Evolutionary conservation across 768 basidiomycete species (phyloP), one percentile per base, ranked within the genome.

Genomic region (Termitomyces bulborhizus): DNA sequence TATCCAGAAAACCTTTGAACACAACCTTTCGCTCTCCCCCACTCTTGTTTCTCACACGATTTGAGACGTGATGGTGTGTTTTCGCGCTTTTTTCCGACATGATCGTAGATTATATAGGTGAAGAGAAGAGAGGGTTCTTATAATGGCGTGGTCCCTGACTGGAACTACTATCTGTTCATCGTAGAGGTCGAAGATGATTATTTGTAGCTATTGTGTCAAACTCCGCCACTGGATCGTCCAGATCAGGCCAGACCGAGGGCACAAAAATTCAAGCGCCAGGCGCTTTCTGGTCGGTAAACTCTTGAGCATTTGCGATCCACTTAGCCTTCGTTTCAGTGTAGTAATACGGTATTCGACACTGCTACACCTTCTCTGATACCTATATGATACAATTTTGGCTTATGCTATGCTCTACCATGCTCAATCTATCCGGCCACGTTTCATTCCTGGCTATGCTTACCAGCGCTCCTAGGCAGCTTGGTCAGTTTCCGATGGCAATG

Each of bases 1-100:
- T 91, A 49, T 85, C 84, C 24, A 93, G 71, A 0, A 86, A 84
- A 55, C 80, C 77, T 60, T 83, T 90, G 71, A 82, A 90, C 0
- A 85, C 80, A 1, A 74, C 70, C 62, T 84, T 91, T 45, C 76
- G 80, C 24, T 90, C 87, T 43, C 66, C 67, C 16, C 51, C 59
- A 34, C 73, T 70, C 51, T 73, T 72, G 21, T 70, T 66, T 59
- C 75, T 83, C 29, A 79, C 81, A 41, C 89, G 83, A 62, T 86
- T 88, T 0, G 89, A 88, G 12, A 69, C 67, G 57, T 85, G 80
- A 6, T 71, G 78, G 57, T 87, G 78, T 0, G 74, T 72, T 31
- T 76, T 77, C 29, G 78, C 86, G 16, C 70, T 65, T 53, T 75
- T 77, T 34, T 76, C 72, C 1, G 81, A 66, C 82, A 83, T 85